Conservation (phyloP, 345 rosid species). For the Eucalyptus viminalis region DNA sequence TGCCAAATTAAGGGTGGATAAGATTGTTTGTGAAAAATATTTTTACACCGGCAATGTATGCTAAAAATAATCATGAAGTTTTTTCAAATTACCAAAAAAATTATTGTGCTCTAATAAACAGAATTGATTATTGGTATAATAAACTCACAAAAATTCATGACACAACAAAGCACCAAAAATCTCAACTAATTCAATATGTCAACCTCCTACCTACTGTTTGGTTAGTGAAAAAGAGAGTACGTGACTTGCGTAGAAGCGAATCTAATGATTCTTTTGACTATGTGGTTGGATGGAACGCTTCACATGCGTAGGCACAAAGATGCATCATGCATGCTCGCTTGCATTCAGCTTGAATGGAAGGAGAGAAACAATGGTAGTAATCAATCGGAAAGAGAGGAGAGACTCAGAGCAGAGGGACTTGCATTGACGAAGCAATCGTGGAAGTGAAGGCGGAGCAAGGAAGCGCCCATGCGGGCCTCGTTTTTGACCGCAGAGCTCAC, state of each 20-base stretch:
- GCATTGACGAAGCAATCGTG: slow-evolving; percentile 59
- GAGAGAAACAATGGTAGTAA: not conserved
- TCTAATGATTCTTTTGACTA: not conserved
- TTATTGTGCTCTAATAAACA: too few species aligned
- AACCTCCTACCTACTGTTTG: too few species aligned
- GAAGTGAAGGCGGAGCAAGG: slow-evolving; percentile 47
- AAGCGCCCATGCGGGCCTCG: slow-evolving; percentile 51
- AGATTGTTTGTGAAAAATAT: too few species aligned
- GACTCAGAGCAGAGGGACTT: not conserved
- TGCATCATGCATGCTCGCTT: not conserved
- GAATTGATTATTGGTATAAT: too few species aligned
- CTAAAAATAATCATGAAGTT: too few species aligned
- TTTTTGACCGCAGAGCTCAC: slow-evolving; percentile 21
- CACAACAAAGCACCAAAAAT: too few species aligned
- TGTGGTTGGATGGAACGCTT: not conserved
- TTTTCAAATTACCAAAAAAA: too few species aligned
- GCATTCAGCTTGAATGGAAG: not conserved
- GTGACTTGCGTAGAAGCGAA: not conserved
- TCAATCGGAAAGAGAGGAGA: not conserved
- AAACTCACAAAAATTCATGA: too few species aligned
- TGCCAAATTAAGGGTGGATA: too few species aligned
- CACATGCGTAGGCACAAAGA: not conserved
- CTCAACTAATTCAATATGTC: too few species aligned
- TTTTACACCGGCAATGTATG: too few species aligned
- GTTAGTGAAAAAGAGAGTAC: not conserved